A percentile compares a stretch with the other conserved stretches of the same genome.
phyloP scores from a whole-genome alignment of 2,329 filamentous ascomycete species.

The Fusarium buxicola region DNA sequence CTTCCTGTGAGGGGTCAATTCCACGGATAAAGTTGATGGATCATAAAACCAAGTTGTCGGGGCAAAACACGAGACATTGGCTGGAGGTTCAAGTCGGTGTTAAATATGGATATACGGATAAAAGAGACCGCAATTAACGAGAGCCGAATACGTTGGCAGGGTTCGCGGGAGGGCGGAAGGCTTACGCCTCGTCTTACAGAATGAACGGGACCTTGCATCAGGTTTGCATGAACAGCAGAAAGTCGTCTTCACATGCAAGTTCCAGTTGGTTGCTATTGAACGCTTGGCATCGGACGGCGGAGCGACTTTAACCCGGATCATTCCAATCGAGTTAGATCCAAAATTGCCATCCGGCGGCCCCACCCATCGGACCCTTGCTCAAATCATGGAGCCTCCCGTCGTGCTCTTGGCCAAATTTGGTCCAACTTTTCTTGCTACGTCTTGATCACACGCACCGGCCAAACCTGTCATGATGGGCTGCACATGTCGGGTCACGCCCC shows the following conservation, averaged over 20 bases:
- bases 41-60: not conserved
- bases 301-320: conserved; percentile 20
- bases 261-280: too few relatives aligned
- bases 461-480: conserved; percentile 57
- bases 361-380: conserved; percentile 38
- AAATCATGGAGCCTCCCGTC: conserved; percentile 41
- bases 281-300: conserved; percentile 5
- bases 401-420: conserved; percentile 31
- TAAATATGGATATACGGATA: too few relatives aligned
- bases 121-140: too few relatives aligned
- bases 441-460: conserved; percentile 8
- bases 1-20: not conserved
- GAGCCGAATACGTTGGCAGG: conserved; percentile 1
- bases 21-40: not conserved
- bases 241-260: conserved; percentile 5
- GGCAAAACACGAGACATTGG: not conserved
- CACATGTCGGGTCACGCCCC: conserved; percentile 58
- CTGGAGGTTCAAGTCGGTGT: not conserved
- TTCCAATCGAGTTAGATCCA: not conserved
- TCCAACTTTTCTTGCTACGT: conserved; percentile 39
- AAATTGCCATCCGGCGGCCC: conserved; percentile 20
- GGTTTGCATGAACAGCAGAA: not conserved
- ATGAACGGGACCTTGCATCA: conserved; percentile 1
- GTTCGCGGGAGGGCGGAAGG: not conserved
- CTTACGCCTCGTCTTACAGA: not conserved